Percentiles rank a stretch among this genome's conserved stretches.
Conservation (phyloP, 2,329 filamentous ascomycete genomes). For the Calonectria honghensis region DNA sequence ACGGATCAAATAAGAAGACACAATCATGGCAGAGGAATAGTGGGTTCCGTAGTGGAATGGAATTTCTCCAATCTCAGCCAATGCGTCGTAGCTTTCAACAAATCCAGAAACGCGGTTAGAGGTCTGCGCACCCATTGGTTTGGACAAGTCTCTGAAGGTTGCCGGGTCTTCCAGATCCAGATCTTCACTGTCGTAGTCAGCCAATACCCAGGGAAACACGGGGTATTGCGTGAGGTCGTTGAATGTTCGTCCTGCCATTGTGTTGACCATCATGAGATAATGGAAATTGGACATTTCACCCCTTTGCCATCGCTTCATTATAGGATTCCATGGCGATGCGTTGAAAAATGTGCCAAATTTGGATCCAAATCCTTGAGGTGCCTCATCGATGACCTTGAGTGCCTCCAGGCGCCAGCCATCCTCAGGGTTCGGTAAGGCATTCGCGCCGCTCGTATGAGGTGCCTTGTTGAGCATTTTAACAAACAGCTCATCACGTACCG, state of each 20-base stretch:
- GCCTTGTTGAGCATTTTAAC: conserved; percentile 85
- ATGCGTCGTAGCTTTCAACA: conserved; percentile 87
- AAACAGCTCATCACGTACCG: conserved; percentile 86
- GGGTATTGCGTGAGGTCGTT: conserved; percentile 99
- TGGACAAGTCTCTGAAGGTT: conserved; percentile 92
- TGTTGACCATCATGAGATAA: conserved; percentile 98
- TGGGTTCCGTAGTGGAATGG: conserved; percentile 99
- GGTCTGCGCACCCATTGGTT: conserved; percentile 96
- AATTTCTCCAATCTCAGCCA: conserved; percentile 93
- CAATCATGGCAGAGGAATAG: conserved; percentile 99
- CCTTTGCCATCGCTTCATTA: conserved; percentile 91
- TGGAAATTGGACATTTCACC: conserved; percentile 99
- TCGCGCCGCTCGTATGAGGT: conserved; percentile 84
- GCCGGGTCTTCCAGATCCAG: conserved; percentile 89
- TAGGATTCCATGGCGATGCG: conserved; percentile 85
- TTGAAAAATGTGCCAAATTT: conserved; percentile 96
- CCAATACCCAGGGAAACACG: conserved; percentile 97
- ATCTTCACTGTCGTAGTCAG: conserved; percentile 96
- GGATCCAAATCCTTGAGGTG: conserved; percentile 81
- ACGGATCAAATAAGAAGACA: conserved; percentile 95
- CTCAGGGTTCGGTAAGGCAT: conserved; percentile 84
- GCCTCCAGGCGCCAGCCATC: conserved; percentile 95
- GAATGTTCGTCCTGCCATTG: conserved; percentile 96
- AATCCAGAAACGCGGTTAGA: conserved; percentile 85
- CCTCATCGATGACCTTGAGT: conserved; percentile 79